Conservation (phyloP, 305 asterid species). For the Fraxinus paxiana region DNA sequence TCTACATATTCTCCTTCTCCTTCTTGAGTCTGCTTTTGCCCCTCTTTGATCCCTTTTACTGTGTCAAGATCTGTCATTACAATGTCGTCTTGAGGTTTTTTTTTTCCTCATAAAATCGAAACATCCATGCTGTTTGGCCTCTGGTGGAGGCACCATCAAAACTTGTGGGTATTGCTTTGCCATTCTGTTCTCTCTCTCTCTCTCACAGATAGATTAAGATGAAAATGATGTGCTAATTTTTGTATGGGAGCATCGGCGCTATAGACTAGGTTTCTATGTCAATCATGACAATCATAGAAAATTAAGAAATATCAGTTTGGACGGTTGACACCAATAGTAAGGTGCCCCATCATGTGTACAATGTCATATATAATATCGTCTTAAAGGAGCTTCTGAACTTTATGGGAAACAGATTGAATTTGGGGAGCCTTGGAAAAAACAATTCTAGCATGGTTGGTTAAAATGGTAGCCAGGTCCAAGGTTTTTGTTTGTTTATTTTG, state of each 20-base stretch:
- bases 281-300: not conserved
- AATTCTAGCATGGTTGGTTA: not conserved
- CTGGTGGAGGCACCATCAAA: conserved; percentile 6
- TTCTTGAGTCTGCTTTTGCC: not conserved
- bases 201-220: not conserved
- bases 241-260: not conserved
- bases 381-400: not conserved
- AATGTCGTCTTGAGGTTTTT: not conserved
- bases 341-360: conserved; percentile 17
- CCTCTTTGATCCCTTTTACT: not conserved
- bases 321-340: conserved; percentile 10
- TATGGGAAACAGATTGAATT: not conserved
- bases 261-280: not conserved
- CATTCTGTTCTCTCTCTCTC: conserved; percentile 13
- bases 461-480: not conserved
- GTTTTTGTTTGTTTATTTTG: not conserved
- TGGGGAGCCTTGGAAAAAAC: not conserved
- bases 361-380: not conserved
- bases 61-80: not conserved
- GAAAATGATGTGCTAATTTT: not conserved
- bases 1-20: too few relatives aligned
- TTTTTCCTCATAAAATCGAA: conserved; percentile 8
- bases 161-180: conserved; percentile 24
- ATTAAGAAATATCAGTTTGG: conserved; percentile 24
- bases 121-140: conserved; percentile 21